Conservation (phyloP, 2,329 filamentous ascomycete genomes). For the Venturia asperata region DNA sequence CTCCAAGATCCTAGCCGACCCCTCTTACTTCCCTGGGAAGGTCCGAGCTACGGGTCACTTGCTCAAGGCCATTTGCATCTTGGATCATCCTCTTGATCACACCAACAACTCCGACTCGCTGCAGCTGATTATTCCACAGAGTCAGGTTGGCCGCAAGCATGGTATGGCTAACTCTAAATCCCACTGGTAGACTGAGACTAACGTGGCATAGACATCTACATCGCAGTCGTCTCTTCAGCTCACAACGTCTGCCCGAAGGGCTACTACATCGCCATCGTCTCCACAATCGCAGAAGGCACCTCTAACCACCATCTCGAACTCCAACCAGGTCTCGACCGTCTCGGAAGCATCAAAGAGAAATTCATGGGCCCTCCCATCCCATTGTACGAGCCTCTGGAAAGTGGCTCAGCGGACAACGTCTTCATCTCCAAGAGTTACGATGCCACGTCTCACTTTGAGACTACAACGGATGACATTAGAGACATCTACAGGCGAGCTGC, state of each 20-base stretch:
- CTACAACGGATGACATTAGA: constrained; percentile 82
- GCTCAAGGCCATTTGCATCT: constrained; percentile 91
- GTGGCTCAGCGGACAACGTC: constrained; percentile 79
- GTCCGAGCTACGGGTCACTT: constrained; percentile 82
- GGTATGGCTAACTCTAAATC: constrained; percentile 48
- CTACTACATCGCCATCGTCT: constrained; percentile 98
- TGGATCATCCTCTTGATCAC: constrained; percentile 73
- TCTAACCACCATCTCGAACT: constrained; percentile 96
- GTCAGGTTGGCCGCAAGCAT: constrained; percentile 92
- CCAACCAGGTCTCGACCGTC: constrained; percentile 80
- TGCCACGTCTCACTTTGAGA: constrained; percentile 96
- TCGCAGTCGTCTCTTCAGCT: constrained; percentile 87
- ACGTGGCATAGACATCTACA: constrained; percentile 70
- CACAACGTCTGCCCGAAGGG: constrained; percentile 99
- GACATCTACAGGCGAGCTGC: constrained; percentile 82
- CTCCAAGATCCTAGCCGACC: constrained; percentile 92
- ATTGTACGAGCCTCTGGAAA: constrained; percentile 82
- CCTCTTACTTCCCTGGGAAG: constrained; percentile 92
- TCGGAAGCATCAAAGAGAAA: constrained; percentile 91
- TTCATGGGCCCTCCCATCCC: constrained; percentile 93
- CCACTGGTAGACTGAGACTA: constrained; percentile 20
- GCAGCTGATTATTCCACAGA: constrained; percentile 96
- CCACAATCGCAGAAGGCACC: constrained; percentile 85
- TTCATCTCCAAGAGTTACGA: constrained; percentile 99
- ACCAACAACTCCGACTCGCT: constrained; percentile 83